A percentile compares a stretch with the other conserved stretches of the same genome.
Evolutionary conservation across 73 alveolate species (phyloP).

Genomic region (Stentor coeruleus): DNA sequence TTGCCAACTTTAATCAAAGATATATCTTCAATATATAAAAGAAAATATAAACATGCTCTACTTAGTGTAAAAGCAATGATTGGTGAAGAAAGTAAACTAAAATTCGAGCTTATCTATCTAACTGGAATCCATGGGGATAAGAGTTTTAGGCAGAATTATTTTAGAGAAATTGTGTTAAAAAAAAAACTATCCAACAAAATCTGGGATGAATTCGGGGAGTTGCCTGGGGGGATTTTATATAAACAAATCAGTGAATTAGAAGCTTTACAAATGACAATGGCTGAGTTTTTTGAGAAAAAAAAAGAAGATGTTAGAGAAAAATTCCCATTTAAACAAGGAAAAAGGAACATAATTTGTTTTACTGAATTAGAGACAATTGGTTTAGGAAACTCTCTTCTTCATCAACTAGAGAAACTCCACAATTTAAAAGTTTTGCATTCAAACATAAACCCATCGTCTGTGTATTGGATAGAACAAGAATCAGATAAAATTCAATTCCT

Average conservation of each 20-base stretch:
- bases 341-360: slow-evolving; percentile 17
- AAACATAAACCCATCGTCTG: slow-evolving; percentile 44
- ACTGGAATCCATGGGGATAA: slow-evolving; percentile 22
- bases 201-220: slow-evolving; percentile 10
- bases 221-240: slow-evolving; percentile 27
- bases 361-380: slow-evolving; percentile 48
- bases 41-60: slow-evolving; percentile 24
- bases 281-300: neutral
- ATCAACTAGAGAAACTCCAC: slow-evolving; percentile 52
- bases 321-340: slow-evolving; percentile 23
- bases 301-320: neutral
- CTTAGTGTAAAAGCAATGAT: slow-evolving; percentile 19
- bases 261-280: slow-evolving; percentile 23
- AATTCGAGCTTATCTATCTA: slow-evolving; percentile 16
- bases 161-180: slow-evolving; percentile 21
- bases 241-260: slow-evolving; percentile 1
- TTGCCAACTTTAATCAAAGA: neutral
- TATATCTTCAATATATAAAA: neutral
- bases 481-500: slow-evolving; percentile 40
- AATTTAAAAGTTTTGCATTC: slow-evolving; percentile 46
- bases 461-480: slow-evolving; percentile 32
- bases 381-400: slow-evolving; percentile 35
- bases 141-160: slow-evolving; percentile 10
- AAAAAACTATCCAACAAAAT: neutral
- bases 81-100: slow-evolving; percentile 3